phyloP scores from a whole-genome alignment of 2,329 filamentous ascomycete species.

The Cordyceps pruinosa region DNA sequence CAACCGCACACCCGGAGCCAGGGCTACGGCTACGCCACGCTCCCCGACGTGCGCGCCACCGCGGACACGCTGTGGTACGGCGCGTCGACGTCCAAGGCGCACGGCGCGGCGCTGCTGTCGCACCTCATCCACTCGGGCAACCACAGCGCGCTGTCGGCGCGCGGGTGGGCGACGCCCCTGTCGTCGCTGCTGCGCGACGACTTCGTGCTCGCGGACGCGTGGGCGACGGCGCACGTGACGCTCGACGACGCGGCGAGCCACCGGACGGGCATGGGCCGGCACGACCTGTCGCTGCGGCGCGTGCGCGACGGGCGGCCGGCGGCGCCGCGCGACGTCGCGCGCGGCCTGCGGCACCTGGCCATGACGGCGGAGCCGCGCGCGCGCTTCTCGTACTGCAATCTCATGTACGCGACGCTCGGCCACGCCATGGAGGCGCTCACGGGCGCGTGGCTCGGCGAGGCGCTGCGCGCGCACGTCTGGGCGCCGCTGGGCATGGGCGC shows the following conservation, averaged over 20 bases:
- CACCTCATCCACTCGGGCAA: slow-evolving; percentile 40
- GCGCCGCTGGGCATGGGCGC: slow-evolving; percentile 36
- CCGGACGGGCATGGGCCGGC: slow-evolving; percentile 41
- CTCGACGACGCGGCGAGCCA: slow-evolving; percentile 49
- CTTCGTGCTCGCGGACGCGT: slow-evolving; percentile 41
- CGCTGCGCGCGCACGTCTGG: slow-evolving; percentile 32
- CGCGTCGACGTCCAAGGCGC: slow-evolving; percentile 51
- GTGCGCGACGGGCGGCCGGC: slow-evolving; percentile 22
- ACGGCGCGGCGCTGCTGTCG: slow-evolving; percentile 43
- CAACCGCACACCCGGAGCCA: neutral
- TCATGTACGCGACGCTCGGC: slow-evolving; percentile 36
- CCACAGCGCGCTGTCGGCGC: slow-evolving; percentile 19
- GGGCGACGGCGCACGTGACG: slow-evolving; percentile 41
- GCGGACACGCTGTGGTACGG: slow-evolving; percentile 46
- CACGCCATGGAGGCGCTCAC: slow-evolving; percentile 33
- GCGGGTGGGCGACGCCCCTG: slow-evolving; percentile 42
- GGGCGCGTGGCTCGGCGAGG: slow-evolving; percentile 26
- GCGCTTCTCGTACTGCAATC: slow-evolving; percentile 38
- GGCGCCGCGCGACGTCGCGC: slow-evolving; percentile 21
- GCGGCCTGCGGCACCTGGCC: slow-evolving; percentile 35
- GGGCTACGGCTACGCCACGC: slow-evolving; percentile 24
- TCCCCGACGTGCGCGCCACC: slow-evolving; percentile 33
- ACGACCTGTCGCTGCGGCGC: slow-evolving; percentile 25
- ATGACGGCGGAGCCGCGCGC: slow-evolving; percentile 34
- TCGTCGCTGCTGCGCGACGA: slow-evolving; percentile 42